Percentiles rank a stretch among this genome's conserved stretches.
These are phyloP conservation scores for Boletus tomentosulus DNA, from an alignment of 768 basidiomycete genomes.

Conservation along the genomic window DNA sequence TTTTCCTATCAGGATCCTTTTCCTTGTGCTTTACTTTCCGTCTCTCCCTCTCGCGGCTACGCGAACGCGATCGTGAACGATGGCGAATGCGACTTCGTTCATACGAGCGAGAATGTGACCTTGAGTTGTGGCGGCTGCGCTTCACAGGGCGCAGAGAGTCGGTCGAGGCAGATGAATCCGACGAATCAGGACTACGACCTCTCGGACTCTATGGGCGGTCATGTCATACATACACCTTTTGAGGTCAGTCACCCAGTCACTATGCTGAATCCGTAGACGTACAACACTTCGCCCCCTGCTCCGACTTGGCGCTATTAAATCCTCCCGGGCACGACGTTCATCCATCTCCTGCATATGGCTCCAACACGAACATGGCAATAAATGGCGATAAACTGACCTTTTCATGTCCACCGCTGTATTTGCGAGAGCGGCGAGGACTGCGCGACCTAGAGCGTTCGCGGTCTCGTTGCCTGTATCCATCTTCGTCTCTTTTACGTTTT, in stretches of 20 bases:
- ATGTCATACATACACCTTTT: slow-evolving; percentile 22
- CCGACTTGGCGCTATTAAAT: slow-evolving; percentile 2
- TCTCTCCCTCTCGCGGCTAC: slow-evolving; percentile 23
- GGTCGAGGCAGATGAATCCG: slow-evolving; percentile 13
- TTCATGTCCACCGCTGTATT: background rate
- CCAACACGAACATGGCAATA: background rate
- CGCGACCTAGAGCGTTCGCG: slow-evolving; percentile 23
- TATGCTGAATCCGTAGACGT: slow-evolving; percentile 12
- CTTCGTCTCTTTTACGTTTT: slow-evolving; percentile 9
- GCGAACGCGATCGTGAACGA: slow-evolving; percentile 28
- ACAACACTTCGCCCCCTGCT: slow-evolving; percentile 27
- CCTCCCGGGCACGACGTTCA: slow-evolving; percentile 1
- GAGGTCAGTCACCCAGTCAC: slow-evolving; percentile 17
- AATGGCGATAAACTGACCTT: background rate
- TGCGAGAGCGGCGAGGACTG: slow-evolving; percentile 13
- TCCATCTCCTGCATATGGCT: slow-evolving; percentile 5
- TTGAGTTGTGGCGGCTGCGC: slow-evolving; percentile 16
- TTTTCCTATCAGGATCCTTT: slow-evolving; percentile 35
- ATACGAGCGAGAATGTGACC: slow-evolving; percentile 19
- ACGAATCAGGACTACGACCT: slow-evolving; percentile 18
- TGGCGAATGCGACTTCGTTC: slow-evolving; percentile 12
- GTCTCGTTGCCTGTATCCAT: slow-evolving; percentile 4
- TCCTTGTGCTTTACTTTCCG: slow-evolving; percentile 23
- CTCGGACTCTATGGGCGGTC: slow-evolving; percentile 19
- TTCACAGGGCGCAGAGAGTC: slow-evolving; percentile 13